These are phyloP conservation scores for Cucurbita moschata DNA, from an alignment of 306 rosid species.

Conservation along the genomic window DNA sequence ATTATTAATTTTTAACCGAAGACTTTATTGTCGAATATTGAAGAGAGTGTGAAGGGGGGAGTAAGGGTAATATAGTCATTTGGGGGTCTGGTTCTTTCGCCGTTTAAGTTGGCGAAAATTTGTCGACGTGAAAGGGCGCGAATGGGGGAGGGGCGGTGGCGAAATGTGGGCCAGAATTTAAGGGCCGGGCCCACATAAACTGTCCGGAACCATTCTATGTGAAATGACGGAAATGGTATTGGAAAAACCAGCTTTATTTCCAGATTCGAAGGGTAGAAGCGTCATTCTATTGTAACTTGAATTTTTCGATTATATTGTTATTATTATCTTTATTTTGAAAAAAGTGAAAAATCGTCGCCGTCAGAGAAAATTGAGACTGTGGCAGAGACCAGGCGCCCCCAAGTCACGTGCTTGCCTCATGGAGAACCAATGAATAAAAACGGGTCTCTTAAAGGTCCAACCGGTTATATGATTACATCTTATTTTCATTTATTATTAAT, in stretches of 20 bases:
- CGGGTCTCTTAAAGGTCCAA: background rate
- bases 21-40: background rate
- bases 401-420: constrained; percentile 1
- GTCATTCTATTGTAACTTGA: background rate
- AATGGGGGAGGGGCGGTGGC: constrained; percentile 11
- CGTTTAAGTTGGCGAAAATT: constrained; percentile 1
- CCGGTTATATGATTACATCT: background rate
- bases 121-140: constrained; percentile 10
- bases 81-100: background rate
- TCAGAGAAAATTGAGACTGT: constrained; percentile 13
- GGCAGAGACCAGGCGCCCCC: background rate
- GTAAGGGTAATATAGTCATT: background rate
- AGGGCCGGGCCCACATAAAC: constrained; percentile 5
- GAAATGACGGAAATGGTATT: background rate
- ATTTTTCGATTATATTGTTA: background rate
- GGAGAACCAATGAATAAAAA: background rate
- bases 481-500: background rate
- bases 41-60: background rate
- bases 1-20: background rate
- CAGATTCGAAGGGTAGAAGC: background rate
- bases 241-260: background rate
- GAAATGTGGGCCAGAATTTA: constrained; percentile 7
- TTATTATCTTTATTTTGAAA: background rate
- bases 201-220: background rate
- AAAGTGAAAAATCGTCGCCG: constrained; percentile 56